Evolutionary conservation across 2,329 filamentous ascomycete species (phyloP), one percentile per base, ranked within the genome.

Genomic region (Neopestalotiopsis rosae): DNA sequence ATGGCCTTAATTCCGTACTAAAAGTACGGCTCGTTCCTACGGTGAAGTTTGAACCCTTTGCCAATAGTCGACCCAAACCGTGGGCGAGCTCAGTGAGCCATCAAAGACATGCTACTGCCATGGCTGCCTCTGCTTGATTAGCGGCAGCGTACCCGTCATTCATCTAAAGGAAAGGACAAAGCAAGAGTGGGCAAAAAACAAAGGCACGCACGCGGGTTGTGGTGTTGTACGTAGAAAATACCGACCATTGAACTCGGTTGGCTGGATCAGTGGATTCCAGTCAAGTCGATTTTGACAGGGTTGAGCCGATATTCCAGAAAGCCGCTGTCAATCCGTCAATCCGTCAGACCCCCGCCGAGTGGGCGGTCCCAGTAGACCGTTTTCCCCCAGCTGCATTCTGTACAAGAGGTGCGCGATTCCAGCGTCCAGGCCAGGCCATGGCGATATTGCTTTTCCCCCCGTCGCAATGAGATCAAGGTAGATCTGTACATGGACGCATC

Each of bases 291-390:
- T 17, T 20, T 17, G 20, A 59, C 59, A 62, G 59, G 59, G 59
- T 62, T 62, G 59, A 40, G 32, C 59, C 32, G 6, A 20, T 38
- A 62, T 62, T 62, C 59, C 34, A 62, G 59, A 62, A 62, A 34
- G 32, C 59, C 59, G 59, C 59, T 62, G 59, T 62, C 59, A 61
- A 61, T 61, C 59, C 59, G 59, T 52, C 45, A 52, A 52, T 52
- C 45, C 45, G 45, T 52, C 45, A 52, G n/a, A 52, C 9, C 17
- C 45, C n/a, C n/a, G 32, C 59, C 32, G 59, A n/a, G 59, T 30
- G n/a, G 59, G 17, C n/a, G 59, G 30, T 59, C 30, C 57, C 28
- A 59, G 28, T 17, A 59, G 57, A 59, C 57, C 57, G 30, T 59
- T 28, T 34, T 30, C 57, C 30, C 30, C 24, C 57, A 59, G 30